Percentiles rank a stretch among this genome's conserved stretches.
Evolutionary conservation across 345 rosid genomes (phyloP).

Genomic region (Eucalyptus lansdowneana): DNA sequence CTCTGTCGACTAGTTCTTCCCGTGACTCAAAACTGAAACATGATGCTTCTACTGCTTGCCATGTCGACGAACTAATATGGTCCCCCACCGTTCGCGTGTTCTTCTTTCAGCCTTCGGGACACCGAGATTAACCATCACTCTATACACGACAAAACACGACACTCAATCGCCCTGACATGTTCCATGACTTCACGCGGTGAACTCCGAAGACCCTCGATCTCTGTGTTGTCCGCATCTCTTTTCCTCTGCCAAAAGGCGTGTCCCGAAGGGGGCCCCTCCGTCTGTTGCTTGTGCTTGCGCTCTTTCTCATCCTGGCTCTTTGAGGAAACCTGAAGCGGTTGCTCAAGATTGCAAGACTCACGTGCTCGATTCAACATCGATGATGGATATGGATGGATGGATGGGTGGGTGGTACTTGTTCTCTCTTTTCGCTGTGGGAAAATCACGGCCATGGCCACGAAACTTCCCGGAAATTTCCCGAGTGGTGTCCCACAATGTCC

Average conservation of each 20-base stretch:
- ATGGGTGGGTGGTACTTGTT: background rate
- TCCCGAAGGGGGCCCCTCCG: too few relatives aligned
- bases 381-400: background rate
- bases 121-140: background rate
- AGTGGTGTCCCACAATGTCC: background rate
- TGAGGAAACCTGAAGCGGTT: too few relatives aligned
- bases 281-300: too few relatives aligned
- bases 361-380: background rate
- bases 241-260: accelerated
- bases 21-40: background rate
- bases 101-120: background rate
- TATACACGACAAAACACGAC: too few relatives aligned
- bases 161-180: background rate
- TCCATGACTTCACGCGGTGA: background rate
- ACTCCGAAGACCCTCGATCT: background rate
- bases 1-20: background rate
- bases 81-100: background rate
- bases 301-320: too few relatives aligned
- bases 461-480: background rate
- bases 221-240: background rate
- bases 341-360: background rate
- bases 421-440: background rate
- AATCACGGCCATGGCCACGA: background rate
- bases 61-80: background rate
- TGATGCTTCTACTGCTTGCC: background rate